A percentile compares a stretch with the other conserved stretches of the same genome.
Conservation (phyloP, 768 basidiomycete genomes). For the Lentinula edodes region DNA sequence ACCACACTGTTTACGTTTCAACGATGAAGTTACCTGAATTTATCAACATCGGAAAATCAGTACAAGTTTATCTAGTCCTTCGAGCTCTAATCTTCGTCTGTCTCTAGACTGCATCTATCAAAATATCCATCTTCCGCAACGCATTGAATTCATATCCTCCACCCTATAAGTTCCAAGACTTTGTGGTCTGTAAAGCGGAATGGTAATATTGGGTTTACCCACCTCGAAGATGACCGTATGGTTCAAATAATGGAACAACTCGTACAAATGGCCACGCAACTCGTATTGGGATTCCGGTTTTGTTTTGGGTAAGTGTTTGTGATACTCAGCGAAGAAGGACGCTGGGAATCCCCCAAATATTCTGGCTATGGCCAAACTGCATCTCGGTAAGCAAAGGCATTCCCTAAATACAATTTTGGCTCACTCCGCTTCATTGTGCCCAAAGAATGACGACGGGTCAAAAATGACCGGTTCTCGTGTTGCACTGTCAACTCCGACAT, state of each 20-base stretch:
- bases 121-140: constrained; percentile 35
- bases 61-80: no score
- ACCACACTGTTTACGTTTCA: no score
- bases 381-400: background rate
- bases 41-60: no score
- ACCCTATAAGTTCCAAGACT: constrained; percentile 22
- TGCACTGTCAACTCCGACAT: constrained; percentile 52
- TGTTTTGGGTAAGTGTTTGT: constrained; percentile 54
- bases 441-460: constrained; percentile 75
- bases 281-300: constrained; percentile 62
- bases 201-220: constrained; percentile 20
- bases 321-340: constrained; percentile 62
- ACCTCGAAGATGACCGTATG: constrained; percentile 79
- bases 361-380: constrained; percentile 68
- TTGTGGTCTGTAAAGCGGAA: background rate
- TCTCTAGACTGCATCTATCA: constrained; percentile 12
- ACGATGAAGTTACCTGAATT: no score
- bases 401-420: constrained; percentile 13
- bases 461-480: constrained; percentile 64
- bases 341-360: constrained; percentile 74
- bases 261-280: constrained; percentile 62
- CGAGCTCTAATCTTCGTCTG: background rate
- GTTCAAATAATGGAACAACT: constrained; percentile 79
- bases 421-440: constrained; percentile 81
- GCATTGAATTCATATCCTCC: constrained; percentile 51